Evolutionary conservation across 164 flowering plant species (phyloP).

Genomic region (Annona cherimola): DNA sequence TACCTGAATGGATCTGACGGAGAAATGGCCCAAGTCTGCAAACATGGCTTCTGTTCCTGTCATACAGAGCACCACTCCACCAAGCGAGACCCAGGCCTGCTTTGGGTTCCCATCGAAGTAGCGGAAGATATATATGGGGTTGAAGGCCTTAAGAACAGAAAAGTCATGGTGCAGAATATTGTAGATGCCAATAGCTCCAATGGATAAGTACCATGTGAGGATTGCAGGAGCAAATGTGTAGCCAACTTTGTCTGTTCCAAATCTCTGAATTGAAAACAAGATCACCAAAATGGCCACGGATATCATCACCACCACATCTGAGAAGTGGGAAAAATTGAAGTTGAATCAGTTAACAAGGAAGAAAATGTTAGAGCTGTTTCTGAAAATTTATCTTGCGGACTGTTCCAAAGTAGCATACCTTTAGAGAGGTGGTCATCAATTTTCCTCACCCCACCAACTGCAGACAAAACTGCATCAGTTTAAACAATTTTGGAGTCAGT

Average conservation of each 20-base stretch:
- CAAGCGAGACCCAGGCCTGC: constrained; percentile 30
- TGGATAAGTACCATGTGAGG: constrained; percentile 19
- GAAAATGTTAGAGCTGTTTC: not conserved
- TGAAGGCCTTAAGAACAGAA: constrained; percentile 22
- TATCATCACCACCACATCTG: constrained; percentile 25
- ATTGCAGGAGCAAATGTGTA: constrained; percentile 28
- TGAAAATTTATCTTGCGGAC: not conserved
- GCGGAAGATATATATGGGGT: constrained; percentile 16
- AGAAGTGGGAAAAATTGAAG: not conserved
- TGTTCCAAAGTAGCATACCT: constrained; percentile 7
- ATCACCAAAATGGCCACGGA: constrained; percentile 25
- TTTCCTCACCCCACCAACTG: constrained; percentile 19
- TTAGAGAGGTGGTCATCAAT: not conserved
- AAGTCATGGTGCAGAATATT: constrained; percentile 18
- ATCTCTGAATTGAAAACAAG: constrained; percentile 26
- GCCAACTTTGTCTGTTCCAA: constrained; percentile 33
- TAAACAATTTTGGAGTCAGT: not conserved
- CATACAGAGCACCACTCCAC: constrained; percentile 25
- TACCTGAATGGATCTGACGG: constrained; percentile 23
- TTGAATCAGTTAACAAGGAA: not conserved
- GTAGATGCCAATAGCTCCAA: constrained; percentile 17
- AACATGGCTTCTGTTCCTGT: constrained; percentile 29
- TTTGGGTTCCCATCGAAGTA: constrained; percentile 24
- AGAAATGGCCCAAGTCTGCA: constrained; percentile 25
- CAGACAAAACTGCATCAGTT: constrained; percentile 20